phyloP scores from a whole-genome alignment of 768 basidiomycete species.

The Russula sp. region DNA sequence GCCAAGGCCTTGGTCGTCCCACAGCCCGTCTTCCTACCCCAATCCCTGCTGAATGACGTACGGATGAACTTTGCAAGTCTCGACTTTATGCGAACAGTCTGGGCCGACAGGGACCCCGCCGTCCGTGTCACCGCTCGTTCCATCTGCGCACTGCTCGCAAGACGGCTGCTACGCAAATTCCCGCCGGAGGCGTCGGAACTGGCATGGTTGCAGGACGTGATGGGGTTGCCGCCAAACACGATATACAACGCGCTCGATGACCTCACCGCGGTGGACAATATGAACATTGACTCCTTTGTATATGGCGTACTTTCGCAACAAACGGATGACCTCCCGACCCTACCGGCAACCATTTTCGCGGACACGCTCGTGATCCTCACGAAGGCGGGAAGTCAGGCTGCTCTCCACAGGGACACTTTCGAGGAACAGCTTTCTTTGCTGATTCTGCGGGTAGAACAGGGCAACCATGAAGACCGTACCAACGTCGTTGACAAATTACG shows the following conservation, averaged over 20 bases:
- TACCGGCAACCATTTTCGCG: not conserved
- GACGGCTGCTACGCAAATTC: not conserved
- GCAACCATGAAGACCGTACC: not conserved
- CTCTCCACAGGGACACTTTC: not conserved
- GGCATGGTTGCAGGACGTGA: not conserved
- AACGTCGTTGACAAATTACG: not conserved
- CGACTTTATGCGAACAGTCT: not conserved
- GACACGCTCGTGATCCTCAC: slow-evolving; percentile 5
- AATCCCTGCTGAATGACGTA: not conserved
- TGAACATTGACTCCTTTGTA: not conserved
- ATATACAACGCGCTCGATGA: not conserved
- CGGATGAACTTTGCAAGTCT: not conserved
- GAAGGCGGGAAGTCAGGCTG: not conserved
- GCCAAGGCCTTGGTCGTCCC: not conserved
- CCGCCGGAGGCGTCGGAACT: not conserved
- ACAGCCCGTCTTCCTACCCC: not conserved
- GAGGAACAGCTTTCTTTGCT: not conserved
- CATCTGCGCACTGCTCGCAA: not conserved
- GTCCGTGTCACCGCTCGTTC: not conserved
- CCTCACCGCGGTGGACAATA: not conserved
- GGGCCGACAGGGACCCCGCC: not conserved
- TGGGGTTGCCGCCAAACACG: not conserved
- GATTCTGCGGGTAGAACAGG: not conserved
- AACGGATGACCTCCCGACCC: not conserved
- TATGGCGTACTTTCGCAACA: not conserved